A percentile compares a stretch with the other conserved stretches of the same genome.
Conservation (phyloP, 768 basidiomycete genomes). For the Agrocybe chaxingu region DNA sequence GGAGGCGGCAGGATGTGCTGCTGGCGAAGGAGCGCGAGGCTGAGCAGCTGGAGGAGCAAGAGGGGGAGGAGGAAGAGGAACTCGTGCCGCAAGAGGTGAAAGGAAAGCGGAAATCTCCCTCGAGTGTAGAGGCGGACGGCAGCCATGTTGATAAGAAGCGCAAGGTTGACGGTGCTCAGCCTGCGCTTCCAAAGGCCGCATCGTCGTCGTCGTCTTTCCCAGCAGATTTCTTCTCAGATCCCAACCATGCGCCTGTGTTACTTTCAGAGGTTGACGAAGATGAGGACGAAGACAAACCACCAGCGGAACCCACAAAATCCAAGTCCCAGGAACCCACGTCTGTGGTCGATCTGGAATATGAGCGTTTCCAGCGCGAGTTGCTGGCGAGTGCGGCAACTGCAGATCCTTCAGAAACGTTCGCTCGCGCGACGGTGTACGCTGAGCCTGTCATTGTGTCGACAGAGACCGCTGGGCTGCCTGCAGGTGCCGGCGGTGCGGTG, state of each 20-base stretch:
- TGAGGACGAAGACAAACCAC: constrained; percentile 32
- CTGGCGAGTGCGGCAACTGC: constrained; percentile 35
- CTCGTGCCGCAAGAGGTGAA: constrained; percentile 5
- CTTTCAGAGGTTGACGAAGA: constrained; percentile 38
- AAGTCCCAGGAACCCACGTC: constrained; percentile 13
- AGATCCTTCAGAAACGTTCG: constrained; percentile 50
- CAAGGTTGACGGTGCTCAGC: constrained; percentile 12
- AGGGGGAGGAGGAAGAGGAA: constrained; percentile 28
- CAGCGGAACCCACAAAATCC: constrained; percentile 8
- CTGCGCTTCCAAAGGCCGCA: not conserved
- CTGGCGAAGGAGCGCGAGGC: constrained; percentile 25
- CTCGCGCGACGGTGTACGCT: constrained; percentile 66
- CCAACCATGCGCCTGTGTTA: constrained; percentile 44
- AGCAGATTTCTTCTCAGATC: constrained; percentile 79
- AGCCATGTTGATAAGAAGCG: constrained; percentile 15
- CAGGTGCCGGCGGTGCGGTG: constrained; percentile 26
- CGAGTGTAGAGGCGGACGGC: constrained; percentile 15
- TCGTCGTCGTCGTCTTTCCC: constrained; percentile 41
- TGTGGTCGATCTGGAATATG: constrained; percentile 68
- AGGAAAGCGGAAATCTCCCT: constrained; percentile 17
- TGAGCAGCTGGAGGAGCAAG: constrained; percentile 21
- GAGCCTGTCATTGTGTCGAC: constrained; percentile 59
- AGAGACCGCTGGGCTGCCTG: constrained; percentile 45
- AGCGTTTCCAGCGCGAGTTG: constrained; percentile 65
- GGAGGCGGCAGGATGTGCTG: constrained; percentile 35